Evolutionary conservation across 257 asterid species (phyloP).

Genomic region (Scutellaria baicalensis): DNA sequence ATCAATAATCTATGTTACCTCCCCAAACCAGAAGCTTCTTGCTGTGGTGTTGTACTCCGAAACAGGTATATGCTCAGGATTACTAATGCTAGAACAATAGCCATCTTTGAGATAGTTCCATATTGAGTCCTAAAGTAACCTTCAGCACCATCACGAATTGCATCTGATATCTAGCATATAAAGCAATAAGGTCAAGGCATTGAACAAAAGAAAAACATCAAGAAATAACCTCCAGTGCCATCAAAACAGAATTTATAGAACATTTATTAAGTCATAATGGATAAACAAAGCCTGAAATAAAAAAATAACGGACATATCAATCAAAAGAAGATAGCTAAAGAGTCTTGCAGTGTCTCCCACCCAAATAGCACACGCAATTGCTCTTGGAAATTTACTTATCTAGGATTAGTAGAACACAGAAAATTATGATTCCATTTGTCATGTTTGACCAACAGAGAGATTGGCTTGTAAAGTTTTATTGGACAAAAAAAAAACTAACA

Average conservation of each 20-base stretch:
- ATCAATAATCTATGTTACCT: slow-evolving; percentile 40
- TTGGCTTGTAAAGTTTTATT: neutral
- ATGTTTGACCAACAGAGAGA: neutral
- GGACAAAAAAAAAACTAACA: neutral
- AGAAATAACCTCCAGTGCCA: neutral
- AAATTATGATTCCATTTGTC: neutral
- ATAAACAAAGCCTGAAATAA: neutral
- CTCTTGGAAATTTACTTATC: neutral
- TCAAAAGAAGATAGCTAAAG: neutral
- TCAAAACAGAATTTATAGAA: neutral
- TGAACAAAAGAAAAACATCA: slow-evolving; percentile 4
- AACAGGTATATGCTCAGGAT: slow-evolving; percentile 79
- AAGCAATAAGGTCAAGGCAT: slow-evolving; percentile 26
- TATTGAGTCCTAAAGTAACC: slow-evolving; percentile 97
- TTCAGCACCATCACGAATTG: slow-evolving; percentile 99
- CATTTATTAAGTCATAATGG: neutral
- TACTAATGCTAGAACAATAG: slow-evolving; percentile 58
- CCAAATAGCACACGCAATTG: slow-evolving; percentile 6
- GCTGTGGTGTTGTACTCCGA: slow-evolving; percentile 87
- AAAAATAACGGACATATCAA: slow-evolving; percentile 4
- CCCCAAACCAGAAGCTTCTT: slow-evolving; percentile 88
- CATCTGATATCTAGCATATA: slow-evolving; percentile 87
- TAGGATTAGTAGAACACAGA: neutral
- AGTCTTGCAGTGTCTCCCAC: neutral
- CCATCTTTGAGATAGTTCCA: slow-evolving; percentile 96